Evolutionary conservation across 1,139 yeast genomes (phyloP).

Genomic region (Hemisphaericaspora xylofermentans): DNA sequence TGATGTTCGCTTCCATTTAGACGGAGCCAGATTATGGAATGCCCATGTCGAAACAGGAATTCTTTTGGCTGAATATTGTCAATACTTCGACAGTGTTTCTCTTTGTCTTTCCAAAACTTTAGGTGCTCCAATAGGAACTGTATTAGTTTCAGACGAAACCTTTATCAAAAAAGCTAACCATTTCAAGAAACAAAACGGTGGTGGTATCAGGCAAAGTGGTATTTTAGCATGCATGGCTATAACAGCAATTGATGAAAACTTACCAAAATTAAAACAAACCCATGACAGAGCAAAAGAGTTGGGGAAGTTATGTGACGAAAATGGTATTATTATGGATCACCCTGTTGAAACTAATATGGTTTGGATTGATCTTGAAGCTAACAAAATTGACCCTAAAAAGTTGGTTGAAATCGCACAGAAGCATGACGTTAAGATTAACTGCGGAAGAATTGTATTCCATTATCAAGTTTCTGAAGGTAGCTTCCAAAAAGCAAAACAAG

Average conservation of each 20-base stretch:
- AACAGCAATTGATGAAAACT: constrained; percentile 41
- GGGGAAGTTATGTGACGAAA: constrained; percentile 37
- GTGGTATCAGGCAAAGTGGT: constrained; percentile 50
- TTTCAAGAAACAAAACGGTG: constrained; percentile 48
- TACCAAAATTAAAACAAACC: constrained; percentile 43
- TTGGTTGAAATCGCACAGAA: constrained; percentile 27
- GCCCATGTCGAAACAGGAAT: constrained; percentile 44
- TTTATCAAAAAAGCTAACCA: constrained; percentile 46
- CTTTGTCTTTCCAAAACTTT: constrained; percentile 45
- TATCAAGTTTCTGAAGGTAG: constrained; percentile 38
- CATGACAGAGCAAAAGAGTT: constrained; percentile 56
- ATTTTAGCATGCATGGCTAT: constrained; percentile 42
- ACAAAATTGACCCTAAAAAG: constrained; percentile 29
- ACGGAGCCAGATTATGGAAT: constrained; percentile 51
- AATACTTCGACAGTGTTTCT: constrained; percentile 44
- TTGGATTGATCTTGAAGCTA: constrained; percentile 36
- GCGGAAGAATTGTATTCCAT: constrained; percentile 39
- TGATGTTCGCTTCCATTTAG: constrained; percentile 40
- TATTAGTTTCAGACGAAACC: constrained; percentile 33
- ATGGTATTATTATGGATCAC: constrained; percentile 33
- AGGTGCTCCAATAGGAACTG: constrained; percentile 50
- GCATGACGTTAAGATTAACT: constrained; percentile 28
- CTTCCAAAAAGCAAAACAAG: constrained; percentile 28
- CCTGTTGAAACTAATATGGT: constrained; percentile 47
- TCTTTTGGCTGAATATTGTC: constrained; percentile 37